Conservation (phyloP, 164 flowering plant species). For the Echeveria elegans region DNA sequence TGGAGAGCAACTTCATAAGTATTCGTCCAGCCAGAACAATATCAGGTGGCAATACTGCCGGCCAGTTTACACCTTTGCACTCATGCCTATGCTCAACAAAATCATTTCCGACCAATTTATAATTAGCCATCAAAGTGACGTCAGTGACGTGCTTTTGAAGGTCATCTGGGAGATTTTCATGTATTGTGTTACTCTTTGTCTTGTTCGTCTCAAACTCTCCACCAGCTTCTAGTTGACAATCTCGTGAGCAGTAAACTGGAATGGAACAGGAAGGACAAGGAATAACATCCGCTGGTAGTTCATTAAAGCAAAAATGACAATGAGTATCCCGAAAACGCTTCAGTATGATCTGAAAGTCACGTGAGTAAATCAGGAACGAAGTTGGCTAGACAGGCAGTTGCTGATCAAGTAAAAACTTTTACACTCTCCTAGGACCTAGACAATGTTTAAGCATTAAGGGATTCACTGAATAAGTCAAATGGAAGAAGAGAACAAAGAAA, state of each 20-base stretch:
- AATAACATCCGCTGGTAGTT: conserved; percentile 61
- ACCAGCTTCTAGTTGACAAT: conserved; percentile 55
- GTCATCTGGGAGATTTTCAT: conserved; percentile 22
- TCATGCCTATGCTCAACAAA: conserved; percentile 70
- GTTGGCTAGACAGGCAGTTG: neutral
- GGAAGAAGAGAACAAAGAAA: neutral
- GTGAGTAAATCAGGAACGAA: neutral
- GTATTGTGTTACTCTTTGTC: conserved; percentile 7
- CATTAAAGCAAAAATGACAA: conserved; percentile 82
- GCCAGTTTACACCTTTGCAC: conserved; percentile 76
- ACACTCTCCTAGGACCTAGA: neutral
- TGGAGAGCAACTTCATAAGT: conserved; percentile 35
- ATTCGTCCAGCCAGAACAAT: conserved; percentile 70
- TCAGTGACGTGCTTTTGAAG: conserved; percentile 30
- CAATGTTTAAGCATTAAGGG: neutral
- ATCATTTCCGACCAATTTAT: conserved; percentile 14
- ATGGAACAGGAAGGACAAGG: conserved; percentile 72
- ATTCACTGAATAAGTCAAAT: neutral
- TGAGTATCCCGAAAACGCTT: conserved; percentile 73
- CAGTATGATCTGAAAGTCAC: conserved; percentile 50
- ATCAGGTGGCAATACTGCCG: conserved; percentile 67
- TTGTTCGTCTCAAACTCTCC: conserved; percentile 23
- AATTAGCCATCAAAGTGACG: conserved; percentile 14
- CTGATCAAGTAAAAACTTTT: neutral
- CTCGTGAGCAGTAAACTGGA: conserved; percentile 61